These are phyloP conservation scores for Populus hybrid DNA, from an alignment of 441 rosid species.

Conservation along the genomic window DNA sequence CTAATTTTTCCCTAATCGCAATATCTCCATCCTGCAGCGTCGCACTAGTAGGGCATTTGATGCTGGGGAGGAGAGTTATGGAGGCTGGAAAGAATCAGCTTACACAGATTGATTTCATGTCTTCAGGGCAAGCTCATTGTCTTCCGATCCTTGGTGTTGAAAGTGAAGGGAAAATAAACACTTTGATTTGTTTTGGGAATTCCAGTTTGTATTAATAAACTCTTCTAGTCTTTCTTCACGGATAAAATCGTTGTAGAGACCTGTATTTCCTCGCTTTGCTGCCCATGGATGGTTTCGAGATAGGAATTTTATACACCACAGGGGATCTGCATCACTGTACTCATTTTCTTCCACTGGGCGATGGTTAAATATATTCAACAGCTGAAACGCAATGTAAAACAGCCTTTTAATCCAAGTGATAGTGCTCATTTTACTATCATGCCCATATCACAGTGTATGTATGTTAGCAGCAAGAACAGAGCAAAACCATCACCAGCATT, in stretches of 20 bases:
- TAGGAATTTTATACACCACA: background rate
- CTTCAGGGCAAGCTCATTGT: background rate
- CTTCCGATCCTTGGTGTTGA: background rate
- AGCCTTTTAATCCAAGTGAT: background rate
- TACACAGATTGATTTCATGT: background rate
- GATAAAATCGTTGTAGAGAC: background rate
- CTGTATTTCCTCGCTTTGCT: background rate
- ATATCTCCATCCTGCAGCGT: constrained; percentile 1
- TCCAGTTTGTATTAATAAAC: background rate
- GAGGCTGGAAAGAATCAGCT: constrained; percentile 23
- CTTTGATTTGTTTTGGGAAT: background rate
- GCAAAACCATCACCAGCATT: background rate
- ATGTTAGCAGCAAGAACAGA: background rate
- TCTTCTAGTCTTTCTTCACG: background rate
- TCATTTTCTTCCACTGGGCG: background rate
- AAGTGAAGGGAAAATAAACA: background rate
- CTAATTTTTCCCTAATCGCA: background rate
- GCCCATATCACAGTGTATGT: background rate
- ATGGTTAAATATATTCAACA: background rate
- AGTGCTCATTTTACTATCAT: background rate
- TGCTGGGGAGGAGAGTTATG: constrained; percentile 23
- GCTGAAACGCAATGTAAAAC: too few species aligned
- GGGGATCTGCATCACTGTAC: background rate
- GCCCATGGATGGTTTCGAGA: background rate
- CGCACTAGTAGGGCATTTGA: constrained; percentile 6